These are phyloP conservation scores for Wickerhamomyces chaumierensis DNA, from an alignment of 805 yeast species.

Conservation along the genomic window DNA sequence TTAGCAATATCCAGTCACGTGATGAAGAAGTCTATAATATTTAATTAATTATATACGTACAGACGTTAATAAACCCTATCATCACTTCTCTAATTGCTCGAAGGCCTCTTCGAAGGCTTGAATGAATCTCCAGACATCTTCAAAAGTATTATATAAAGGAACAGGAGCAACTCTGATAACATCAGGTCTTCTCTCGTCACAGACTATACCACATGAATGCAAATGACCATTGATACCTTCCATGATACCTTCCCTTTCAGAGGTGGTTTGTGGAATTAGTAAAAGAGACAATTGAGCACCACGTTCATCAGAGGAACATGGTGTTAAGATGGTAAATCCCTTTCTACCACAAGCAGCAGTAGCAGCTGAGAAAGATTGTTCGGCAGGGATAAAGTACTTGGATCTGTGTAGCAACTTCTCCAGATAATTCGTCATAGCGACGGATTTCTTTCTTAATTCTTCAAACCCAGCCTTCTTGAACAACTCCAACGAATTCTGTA, in stretches of 20 bases:
- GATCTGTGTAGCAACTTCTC: slow-evolving; percentile 35
- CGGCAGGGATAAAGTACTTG: slow-evolving; percentile 29
- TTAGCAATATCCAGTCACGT: no score
- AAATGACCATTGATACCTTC: slow-evolving; percentile 40
- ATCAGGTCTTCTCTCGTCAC: slow-evolving; percentile 84
- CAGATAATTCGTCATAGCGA: slow-evolving; percentile 46
- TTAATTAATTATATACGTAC: no score
- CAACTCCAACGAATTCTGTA: slow-evolving; percentile 57
- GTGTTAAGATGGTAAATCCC: slow-evolving; percentile 63
- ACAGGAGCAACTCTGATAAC: slow-evolving; percentile 86
- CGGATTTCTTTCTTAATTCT: slow-evolving; percentile 42
- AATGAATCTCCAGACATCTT: slow-evolving; percentile 43
- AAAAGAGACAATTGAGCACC: slow-evolving; percentile 80
- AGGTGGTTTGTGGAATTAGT: slow-evolving; percentile 40
- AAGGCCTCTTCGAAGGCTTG: not conserved
- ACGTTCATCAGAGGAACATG: slow-evolving; percentile 39
- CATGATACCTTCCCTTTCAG: slow-evolving; percentile 39
- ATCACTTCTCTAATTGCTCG: no score
- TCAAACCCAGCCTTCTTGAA: slow-evolving; percentile 27
- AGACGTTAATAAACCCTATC: no score
- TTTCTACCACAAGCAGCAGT: slow-evolving; percentile 2
- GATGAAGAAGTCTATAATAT: no score
- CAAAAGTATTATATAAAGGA: slow-evolving; percentile 71
- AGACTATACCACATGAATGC: slow-evolving; percentile 49
- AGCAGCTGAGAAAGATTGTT: slow-evolving; percentile 9